phyloP scores from a whole-genome alignment of 192 early-diverging fungal species.

The Podila minutissima region DNA sequence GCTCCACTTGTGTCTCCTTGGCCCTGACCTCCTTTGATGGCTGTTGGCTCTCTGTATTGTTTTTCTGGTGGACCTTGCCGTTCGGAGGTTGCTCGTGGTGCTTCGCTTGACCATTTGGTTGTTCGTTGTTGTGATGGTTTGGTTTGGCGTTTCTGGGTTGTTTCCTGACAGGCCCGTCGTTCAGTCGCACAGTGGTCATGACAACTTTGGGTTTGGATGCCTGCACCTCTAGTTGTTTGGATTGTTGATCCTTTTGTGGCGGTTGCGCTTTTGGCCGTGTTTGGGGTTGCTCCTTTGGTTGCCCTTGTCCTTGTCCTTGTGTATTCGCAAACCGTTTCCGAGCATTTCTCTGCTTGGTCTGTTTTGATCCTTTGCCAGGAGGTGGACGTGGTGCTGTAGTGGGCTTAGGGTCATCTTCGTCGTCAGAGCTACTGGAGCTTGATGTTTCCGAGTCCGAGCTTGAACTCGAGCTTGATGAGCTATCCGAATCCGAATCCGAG shows the following conservation, averaged over 20 bases:
- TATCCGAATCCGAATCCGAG: constrained; percentile 1
- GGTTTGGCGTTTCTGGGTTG: not conserved
- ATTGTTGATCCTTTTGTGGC: not conserved
- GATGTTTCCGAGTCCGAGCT: constrained; percentile 16
- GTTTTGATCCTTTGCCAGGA: not conserved
- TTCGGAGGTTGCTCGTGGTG: not conserved
- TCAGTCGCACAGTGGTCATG: constrained; percentile 30
- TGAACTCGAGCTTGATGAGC: not conserved
- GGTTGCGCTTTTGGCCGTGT: not conserved
- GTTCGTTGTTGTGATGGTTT: not conserved
- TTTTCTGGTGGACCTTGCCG: not conserved
- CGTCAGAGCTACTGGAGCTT: not conserved
- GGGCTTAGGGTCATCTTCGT: not conserved
- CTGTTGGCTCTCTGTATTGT: not conserved
- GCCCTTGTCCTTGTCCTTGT: not conserved
- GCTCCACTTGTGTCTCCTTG: not conserved
- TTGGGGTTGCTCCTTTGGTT: not conserved
- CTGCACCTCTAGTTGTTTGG: not conserved
- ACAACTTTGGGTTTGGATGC: constrained; percentile 18
- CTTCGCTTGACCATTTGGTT: not conserved
- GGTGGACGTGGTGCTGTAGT: not conserved
- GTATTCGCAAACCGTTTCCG: not conserved
- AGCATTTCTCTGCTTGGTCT: constrained; percentile 2
- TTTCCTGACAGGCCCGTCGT: constrained; percentile 4
- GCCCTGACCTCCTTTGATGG: too few relatives aligned